Conservation (phyloP, 2,329 filamentous ascomycete species). For the Aspergillus aculeatus region DNA sequence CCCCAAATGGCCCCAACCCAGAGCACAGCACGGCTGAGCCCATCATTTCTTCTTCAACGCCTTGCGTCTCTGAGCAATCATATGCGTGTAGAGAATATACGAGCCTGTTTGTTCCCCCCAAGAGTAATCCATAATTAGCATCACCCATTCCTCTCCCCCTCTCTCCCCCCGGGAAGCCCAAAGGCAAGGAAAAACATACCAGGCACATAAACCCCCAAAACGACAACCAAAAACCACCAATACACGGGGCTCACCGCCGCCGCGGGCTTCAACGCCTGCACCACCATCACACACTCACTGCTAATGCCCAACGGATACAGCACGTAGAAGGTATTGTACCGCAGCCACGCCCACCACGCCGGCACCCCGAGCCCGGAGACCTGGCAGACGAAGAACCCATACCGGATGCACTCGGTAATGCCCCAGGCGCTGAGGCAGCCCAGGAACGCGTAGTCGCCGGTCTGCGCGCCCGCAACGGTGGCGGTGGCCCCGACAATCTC, state of each 20-base stretch:
- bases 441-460: constrained; percentile 44
- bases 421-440: constrained; percentile 74
- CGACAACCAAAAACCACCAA: constrained; percentile 60
- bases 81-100: constrained; percentile 87
- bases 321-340: constrained; percentile 77
- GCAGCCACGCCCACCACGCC: constrained; percentile 64
- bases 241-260: constrained; percentile 53
- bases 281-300: constrained; percentile 82
- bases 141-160: too few species aligned
- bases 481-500: constrained; percentile 40
- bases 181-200: constrained; percentile 52
- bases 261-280: constrained; percentile 62
- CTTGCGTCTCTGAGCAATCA: constrained; percentile 87
- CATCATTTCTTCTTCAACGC: constrained; percentile 59
- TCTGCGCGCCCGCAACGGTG: constrained; percentile 54
- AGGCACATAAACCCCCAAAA: constrained; percentile 75
- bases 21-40: constrained; percentile 14
- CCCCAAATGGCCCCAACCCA: too few species aligned
- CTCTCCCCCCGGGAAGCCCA: not conserved
- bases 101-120: constrained; percentile 51
- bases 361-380: constrained; percentile 59
- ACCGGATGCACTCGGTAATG: constrained; percentile 87
- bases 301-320: constrained; percentile 90
- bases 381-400: constrained; percentile 82
- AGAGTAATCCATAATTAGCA: not conserved